Conservation (phyloP, 2,329 filamentous ascomycete species). For the Akanthomyces dipterigenus region DNA sequence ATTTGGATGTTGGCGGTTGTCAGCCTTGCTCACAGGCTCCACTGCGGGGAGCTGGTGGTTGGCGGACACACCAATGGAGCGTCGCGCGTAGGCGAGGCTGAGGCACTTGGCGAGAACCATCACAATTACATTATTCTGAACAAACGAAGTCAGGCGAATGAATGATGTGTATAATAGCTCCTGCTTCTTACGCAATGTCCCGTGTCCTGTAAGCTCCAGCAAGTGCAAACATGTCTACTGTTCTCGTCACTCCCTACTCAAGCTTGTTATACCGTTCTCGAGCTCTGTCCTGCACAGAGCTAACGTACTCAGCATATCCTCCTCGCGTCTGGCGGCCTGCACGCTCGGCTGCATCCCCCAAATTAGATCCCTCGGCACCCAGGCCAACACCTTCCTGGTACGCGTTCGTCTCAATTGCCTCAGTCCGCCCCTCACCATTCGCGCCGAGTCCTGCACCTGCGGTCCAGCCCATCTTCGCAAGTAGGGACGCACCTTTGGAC, state of each 20-base stretch:
- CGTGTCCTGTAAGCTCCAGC: neutral
- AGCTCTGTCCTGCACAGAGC: conserved; percentile 58
- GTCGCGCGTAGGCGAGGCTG: neutral
- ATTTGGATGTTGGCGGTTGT: neutral
- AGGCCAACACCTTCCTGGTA: conserved; percentile 64
- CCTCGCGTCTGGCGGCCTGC: conserved; percentile 55
- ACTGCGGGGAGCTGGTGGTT: conserved; percentile 5
- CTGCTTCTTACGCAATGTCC: neutral
- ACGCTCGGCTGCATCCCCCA: conserved; percentile 60
- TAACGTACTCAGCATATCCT: conserved; percentile 55
- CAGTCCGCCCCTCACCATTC: conserved; percentile 54
- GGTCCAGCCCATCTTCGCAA: conserved; percentile 69
- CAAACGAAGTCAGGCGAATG: too few species aligned
- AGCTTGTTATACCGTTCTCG: conserved; percentile 58
- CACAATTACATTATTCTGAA: too few species aligned
- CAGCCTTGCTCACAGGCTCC: conserved; percentile 1
- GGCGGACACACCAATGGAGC: neutral
- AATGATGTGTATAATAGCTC: neutral
- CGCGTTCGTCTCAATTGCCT: conserved; percentile 56
- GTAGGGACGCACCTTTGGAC: conserved; percentile 59
- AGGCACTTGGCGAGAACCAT: neutral
- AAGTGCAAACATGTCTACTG: neutral
- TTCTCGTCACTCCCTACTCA: conserved; percentile 13
- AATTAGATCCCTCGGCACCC: conserved; percentile 61
- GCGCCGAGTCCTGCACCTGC: conserved; percentile 59